Conservation (phyloP, 345 rosid species). For the Populus simonii region DNA sequence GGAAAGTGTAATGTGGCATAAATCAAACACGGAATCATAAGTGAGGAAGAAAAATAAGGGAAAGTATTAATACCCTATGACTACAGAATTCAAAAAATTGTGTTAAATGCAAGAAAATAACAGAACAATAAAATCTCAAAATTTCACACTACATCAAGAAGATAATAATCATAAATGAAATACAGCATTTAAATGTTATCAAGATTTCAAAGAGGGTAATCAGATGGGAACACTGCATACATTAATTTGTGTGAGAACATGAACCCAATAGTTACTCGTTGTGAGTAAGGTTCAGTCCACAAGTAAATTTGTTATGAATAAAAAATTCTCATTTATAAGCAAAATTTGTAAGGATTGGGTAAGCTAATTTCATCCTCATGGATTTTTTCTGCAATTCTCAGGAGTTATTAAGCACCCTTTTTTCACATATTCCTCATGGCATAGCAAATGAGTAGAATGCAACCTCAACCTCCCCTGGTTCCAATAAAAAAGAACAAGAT, state of each 20-base stretch:
- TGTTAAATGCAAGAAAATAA: not conserved
- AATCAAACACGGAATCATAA: conserved; percentile 3
- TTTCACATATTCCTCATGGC: not conserved
- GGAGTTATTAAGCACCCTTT: not conserved
- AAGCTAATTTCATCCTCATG: too few species aligned
- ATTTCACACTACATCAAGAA: not conserved
- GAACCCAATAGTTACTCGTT: not conserved
- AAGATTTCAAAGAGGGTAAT: not conserved
- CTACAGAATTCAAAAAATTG: not conserved
- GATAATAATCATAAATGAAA: not conserved
- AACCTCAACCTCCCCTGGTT: not conserved
- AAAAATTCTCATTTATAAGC: too few species aligned
- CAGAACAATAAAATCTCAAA: not conserved
- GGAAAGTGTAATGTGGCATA: conserved; percentile 20
- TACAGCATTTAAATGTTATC: not conserved
- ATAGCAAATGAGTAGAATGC: not conserved
- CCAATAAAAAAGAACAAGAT: not conserved
- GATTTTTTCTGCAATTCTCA: not conserved
- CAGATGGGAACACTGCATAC: not conserved
- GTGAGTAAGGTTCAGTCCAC: not conserved
- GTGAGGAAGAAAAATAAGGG: not conserved
- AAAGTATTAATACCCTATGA: not conserved
- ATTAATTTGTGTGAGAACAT: not conserved
- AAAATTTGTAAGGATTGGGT: too few species aligned
- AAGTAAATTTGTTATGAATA: not conserved